Percentiles rank a stretch among this genome's conserved stretches.
These are phyloP conservation scores for Penicillium decumbens DNA, from an alignment of 2,329 filamentous ascomycete genomes.

Conservation along the genomic window DNA sequence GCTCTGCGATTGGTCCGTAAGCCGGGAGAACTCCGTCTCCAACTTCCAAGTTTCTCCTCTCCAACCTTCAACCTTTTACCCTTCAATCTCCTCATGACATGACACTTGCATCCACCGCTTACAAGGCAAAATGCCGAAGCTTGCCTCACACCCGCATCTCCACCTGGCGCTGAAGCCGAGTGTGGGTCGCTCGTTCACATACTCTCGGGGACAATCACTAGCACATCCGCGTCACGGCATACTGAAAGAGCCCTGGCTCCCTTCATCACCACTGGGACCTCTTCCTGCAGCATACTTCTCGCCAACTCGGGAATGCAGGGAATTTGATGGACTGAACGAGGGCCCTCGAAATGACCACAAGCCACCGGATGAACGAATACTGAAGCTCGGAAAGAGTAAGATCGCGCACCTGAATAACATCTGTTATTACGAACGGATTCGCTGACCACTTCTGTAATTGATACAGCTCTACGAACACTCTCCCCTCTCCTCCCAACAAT, in stretches of 20 bases:
- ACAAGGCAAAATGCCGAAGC: slow-evolving; percentile 29
- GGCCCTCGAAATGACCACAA: slow-evolving; percentile 38
- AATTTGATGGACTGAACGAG: slow-evolving; percentile 22
- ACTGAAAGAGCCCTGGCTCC: slow-evolving; percentile 35
- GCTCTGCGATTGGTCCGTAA: slow-evolving; percentile 17
- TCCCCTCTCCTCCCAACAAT: slow-evolving; percentile 60
- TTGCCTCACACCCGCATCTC: slow-evolving; percentile 16
- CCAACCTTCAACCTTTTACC: background rate
- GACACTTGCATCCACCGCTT: slow-evolving; percentile 3
- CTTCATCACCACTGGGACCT: slow-evolving; percentile 16
- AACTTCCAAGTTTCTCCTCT: background rate
- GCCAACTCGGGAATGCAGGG: slow-evolving; percentile 19
- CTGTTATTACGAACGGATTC: background rate
- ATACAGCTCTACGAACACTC: slow-evolving; percentile 54
- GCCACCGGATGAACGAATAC: slow-evolving; percentile 54
- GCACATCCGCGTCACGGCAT: slow-evolving; percentile 38
- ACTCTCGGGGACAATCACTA: slow-evolving; percentile 28
- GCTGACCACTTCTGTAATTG: background rate
- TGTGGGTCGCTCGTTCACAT: slow-evolving; percentile 24
- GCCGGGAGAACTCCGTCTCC: slow-evolving; percentile 2
- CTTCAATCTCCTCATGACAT: slow-evolving; percentile 15
- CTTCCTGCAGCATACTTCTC: slow-evolving; percentile 25
- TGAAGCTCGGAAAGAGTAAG: slow-evolving; percentile 60
- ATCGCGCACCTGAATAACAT: background rate
- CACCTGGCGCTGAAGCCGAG: slow-evolving; percentile 6